Evolutionary conservation across 768 basidiomycete genomes (phyloP).

Genomic region (Mrakia frigida): DNA sequence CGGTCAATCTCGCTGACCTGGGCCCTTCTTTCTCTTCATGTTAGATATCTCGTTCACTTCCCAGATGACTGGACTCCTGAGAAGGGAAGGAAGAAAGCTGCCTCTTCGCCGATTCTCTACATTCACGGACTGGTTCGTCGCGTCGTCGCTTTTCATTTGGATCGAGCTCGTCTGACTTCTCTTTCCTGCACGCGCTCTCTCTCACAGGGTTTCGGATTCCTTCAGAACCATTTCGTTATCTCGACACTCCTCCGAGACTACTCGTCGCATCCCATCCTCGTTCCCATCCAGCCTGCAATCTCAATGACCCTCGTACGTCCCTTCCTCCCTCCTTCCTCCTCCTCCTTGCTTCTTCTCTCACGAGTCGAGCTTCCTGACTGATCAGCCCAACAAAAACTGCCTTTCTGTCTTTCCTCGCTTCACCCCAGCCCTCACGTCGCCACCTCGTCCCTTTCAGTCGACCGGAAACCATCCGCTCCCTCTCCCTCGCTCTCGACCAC

Average conservation of each 20-base stretch:
- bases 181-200: neutral
- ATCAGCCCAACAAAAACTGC: too few species aligned
- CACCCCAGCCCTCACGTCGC: slow-evolving; percentile 31
- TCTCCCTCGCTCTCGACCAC: slow-evolving; percentile 61
- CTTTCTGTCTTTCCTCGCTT: neutral
- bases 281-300: slow-evolving; percentile 77
- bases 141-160: slow-evolving; percentile 46
- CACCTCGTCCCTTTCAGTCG: slow-evolving; percentile 69
- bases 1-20: neutral
- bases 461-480: slow-evolving; percentile 54
- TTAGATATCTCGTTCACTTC: slow-evolving; percentile 67
- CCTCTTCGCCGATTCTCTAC: slow-evolving; percentile 64
- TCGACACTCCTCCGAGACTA: slow-evolving; percentile 45
- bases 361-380: neutral
- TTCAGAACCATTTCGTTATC: slow-evolving; percentile 58
- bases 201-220: slow-evolving; percentile 19
- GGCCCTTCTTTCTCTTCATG: neutral
- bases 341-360: neutral
- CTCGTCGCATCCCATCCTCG: slow-evolving; percentile 65
- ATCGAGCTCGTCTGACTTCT: neutral
- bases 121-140: slow-evolving; percentile 77
- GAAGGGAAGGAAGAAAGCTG: slow-evolving; percentile 49
- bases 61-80: slow-evolving; percentile 62
- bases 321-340: neutral
- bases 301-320: slow-evolving; percentile 60